phyloP scores from a whole-genome alignment of 495 filamentous ascomycete genomes.

The Geoglossum glabrum region DNA sequence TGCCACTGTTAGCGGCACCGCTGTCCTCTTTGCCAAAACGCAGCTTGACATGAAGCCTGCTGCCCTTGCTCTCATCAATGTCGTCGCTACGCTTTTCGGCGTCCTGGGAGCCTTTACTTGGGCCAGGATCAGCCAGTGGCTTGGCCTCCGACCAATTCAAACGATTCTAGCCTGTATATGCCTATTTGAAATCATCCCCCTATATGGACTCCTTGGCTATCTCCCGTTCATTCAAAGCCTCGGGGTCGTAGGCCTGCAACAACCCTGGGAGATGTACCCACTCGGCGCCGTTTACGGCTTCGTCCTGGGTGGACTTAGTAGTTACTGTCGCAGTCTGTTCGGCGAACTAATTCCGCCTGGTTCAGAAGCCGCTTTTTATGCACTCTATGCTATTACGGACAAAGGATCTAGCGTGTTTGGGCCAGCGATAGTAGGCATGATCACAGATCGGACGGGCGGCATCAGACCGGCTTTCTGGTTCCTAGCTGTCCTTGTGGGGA shows the following conservation, averaged over 20 bases:
- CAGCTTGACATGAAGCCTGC: slow-evolving; percentile 74
- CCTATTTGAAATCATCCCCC: slow-evolving; percentile 76
- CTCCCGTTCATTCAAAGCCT: slow-evolving; percentile 55
- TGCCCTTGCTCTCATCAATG: slow-evolving; percentile 79
- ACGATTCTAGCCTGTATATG: slow-evolving; percentile 81
- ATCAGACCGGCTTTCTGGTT: slow-evolving; percentile 92
- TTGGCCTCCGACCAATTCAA: slow-evolving; percentile 51
- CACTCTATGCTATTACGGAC: slow-evolving; percentile 91
- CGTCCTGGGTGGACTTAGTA: slow-evolving; percentile 79
- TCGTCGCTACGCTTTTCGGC: slow-evolving; percentile 67
- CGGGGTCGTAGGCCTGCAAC: slow-evolving; percentile 68
- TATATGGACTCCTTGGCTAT: slow-evolving; percentile 83
- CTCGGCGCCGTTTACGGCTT: slow-evolving; percentile 80
- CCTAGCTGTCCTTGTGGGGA: slow-evolving; percentile 57
- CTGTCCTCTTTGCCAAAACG: slow-evolving; percentile 89
- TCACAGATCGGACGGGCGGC: slow-evolving; percentile 75
- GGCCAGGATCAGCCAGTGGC: slow-evolving; percentile 47
- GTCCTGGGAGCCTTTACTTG: slow-evolving; percentile 80
- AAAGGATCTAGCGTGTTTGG: slow-evolving; percentile 92
- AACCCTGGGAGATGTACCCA: slow-evolving; percentile 94
- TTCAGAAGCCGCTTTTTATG: slow-evolving; percentile 88
- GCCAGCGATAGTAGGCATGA: slow-evolving; percentile 76
- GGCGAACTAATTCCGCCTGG: slow-evolving; percentile 86
- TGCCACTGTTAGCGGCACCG: slow-evolving; percentile 85
- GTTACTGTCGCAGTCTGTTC: slow-evolving; percentile 82